Evolutionary conservation across 2,329 filamentous ascomycete species (phyloP).

Genomic region (Pleurostoma richardsiae): DNA sequence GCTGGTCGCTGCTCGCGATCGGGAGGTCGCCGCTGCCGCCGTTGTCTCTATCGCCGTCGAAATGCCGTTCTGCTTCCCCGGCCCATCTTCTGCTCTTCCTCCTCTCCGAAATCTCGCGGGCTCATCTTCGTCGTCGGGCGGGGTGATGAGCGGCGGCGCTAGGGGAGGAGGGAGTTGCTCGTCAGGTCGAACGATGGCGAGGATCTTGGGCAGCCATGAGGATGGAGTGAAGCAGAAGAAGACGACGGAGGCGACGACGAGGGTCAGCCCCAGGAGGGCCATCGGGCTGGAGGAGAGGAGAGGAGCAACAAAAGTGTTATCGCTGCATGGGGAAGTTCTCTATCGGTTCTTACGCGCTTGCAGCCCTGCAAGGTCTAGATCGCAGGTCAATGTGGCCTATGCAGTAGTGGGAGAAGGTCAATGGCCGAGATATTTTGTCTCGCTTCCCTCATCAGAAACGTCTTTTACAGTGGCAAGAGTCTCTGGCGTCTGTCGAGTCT

Average conservation of each 20-base stretch:
- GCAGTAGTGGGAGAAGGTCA: too few species aligned
- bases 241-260: slow-evolving; percentile 56
- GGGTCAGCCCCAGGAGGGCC: slow-evolving; percentile 55
- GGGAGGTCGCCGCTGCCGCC: slow-evolving; percentile 10
- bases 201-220: slow-evolving; percentile 38
- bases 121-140: slow-evolving; percentile 9
- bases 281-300: slow-evolving; percentile 26
- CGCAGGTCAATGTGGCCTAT: too few species aligned
- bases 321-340: background rate
- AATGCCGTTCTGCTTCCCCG: background rate
- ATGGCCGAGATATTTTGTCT: too few species aligned
- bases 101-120: background rate
- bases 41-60: slow-evolving; percentile 8
- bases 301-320: background rate
- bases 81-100: slow-evolving; percentile 3
- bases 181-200: slow-evolving; percentile 17
- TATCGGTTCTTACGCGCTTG: too few species aligned
- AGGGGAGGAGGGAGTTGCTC: slow-evolving; percentile 6
- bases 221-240: slow-evolving; percentile 51
- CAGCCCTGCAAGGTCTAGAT: too few species aligned
- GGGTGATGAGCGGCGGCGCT: slow-evolving; percentile 6
- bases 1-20: background rate
- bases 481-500: too few species aligned
- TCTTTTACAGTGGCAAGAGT: too few species aligned
- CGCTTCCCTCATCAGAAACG: too few species aligned